Conservation (phyloP, 2,329 filamentous ascomycete genomes). For the Clarireedia paspali region DNA sequence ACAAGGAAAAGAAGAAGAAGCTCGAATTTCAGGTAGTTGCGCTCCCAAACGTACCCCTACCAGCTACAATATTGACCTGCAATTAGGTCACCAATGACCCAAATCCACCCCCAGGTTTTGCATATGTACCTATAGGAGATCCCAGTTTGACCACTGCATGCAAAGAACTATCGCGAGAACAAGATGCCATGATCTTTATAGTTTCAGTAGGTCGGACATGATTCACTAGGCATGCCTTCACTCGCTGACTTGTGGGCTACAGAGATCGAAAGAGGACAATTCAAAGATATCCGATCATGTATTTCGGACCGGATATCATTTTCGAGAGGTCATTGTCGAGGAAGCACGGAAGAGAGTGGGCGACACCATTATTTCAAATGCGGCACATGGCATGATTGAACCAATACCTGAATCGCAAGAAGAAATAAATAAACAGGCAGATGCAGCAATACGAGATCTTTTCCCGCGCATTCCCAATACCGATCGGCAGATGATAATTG, state of each 20-base stretch:
- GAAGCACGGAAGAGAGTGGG: slow-evolving; percentile 37
- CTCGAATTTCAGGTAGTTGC: slow-evolving; percentile 51
- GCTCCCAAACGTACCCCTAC: background rate
- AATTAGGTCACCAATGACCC: slow-evolving; percentile 43
- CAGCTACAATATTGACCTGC: slow-evolving; percentile 12
- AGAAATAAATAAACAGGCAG: slow-evolving; percentile 55
- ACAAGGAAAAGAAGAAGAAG: slow-evolving; percentile 56
- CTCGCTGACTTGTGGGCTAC: slow-evolving; percentile 1
- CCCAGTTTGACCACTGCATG: slow-evolving; percentile 52
- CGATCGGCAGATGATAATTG: slow-evolving; percentile 54
- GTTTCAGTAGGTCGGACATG: slow-evolving; percentile 45
- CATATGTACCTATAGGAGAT: slow-evolving; percentile 56
- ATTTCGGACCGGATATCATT: slow-evolving; percentile 53
- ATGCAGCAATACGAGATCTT: slow-evolving; percentile 53
- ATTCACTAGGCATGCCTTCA: slow-evolving; percentile 1
- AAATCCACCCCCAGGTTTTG: slow-evolving; percentile 51
- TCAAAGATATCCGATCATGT: slow-evolving; percentile 37
- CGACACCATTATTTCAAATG: slow-evolving; percentile 24
- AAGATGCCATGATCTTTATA: slow-evolving; percentile 57
- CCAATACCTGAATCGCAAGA: slow-evolving; percentile 51
- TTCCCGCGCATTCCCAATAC: slow-evolving; percentile 60
- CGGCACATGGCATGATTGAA: slow-evolving; percentile 36
- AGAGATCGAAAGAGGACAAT: slow-evolving; percentile 24
- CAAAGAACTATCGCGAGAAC: slow-evolving; percentile 57
- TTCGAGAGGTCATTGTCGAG: slow-evolving; percentile 51